phyloP scores from a whole-genome alignment of 2,329 filamentous ascomycete genomes.

The Pyrenophora teres region DNA sequence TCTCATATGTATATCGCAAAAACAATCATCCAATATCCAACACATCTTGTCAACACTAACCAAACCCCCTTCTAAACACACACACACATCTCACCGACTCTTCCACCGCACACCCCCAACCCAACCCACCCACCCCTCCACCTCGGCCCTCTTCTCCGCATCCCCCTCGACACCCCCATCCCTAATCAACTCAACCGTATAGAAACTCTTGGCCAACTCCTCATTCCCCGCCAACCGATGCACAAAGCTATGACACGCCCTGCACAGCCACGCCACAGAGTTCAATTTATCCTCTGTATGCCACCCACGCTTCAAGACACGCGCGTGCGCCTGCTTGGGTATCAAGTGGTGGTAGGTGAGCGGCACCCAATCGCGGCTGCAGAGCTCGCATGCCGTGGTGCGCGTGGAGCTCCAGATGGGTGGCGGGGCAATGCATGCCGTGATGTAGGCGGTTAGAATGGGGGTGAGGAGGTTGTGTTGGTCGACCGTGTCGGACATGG shows the following conservation, averaged over 20 bases:
- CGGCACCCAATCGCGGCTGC: slow-evolving; percentile 72
- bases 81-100: slow-evolving; percentile 47
- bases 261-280: slow-evolving; percentile 84
- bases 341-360: slow-evolving; percentile 87
- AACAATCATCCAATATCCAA: too few relatives aligned
- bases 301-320: slow-evolving; percentile 78
- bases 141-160: slow-evolving; percentile 67
- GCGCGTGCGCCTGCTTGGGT: slow-evolving; percentile 75
- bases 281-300: slow-evolving; percentile 74
- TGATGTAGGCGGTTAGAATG: slow-evolving; percentile 67
- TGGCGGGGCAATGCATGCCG: slow-evolving; percentile 62
- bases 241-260: slow-evolving; percentile 82
- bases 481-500: slow-evolving; percentile 45
- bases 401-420: slow-evolving; percentile 66
- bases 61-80: too few relatives aligned
- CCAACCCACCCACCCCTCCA: slow-evolving; percentile 73
- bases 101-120: slow-evolving; percentile 77
- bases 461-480: slow-evolving; percentile 64
- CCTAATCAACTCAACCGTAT: slow-evolving; percentile 72
- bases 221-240: slow-evolving; percentile 77
- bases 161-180: slow-evolving; percentile 73
- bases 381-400: slow-evolving; percentile 70
- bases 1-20: too few relatives aligned
- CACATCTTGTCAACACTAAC: too few relatives aligned
- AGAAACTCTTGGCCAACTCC: slow-evolving; percentile 73